Base-by-base conservation (phyloP, 2,329 filamentous ascomycete species). In the Hypoxylon sp. region DNA sequence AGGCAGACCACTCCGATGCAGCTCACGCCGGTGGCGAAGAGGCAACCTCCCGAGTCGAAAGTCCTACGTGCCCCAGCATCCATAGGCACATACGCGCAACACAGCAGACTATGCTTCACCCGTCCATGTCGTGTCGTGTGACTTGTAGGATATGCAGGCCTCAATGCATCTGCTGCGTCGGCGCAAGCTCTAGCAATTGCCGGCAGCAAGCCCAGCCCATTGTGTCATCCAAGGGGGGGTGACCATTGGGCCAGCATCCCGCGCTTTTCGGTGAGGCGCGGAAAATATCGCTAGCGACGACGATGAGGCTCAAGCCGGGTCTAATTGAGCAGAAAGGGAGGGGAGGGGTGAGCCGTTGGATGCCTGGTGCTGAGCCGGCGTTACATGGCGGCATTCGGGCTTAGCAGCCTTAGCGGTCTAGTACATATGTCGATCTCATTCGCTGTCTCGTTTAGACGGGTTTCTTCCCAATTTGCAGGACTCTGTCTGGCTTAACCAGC, bases 81-180 rank as follows among this genome's bases (percentile, higher is more conserved):
- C 7, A 40, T 18, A 20, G 16, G n/a, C 7, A 16, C 22, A 2
- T n/a, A n/a, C 7, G 11, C 30, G 30, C 30, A 32, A 3, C n/a
- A 32, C 30, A 9, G 30, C 30, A 26, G 24, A 33, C 30, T n/a
- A 33, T 11, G 12, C 30, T 33, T 14, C 26, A 44, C 11, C n/a
- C 16, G 22, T n/a, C n/a, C 32, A 14, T 14, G 6, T 22, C 28
- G 14, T n/a, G 50, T 54, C 44, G 48, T 52, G 50, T 60, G 55
- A 64, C 38, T 61, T 61, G 18, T 20, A 51, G 46, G 28, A 22
- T 56, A 56, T 64, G 61, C 51, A 60, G 22, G 44, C 56, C 42
- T 54, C 16, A 14, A 53, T 42, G 61, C 61, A 55, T 33, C 4
- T 20, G 11, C 30, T 30, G 14, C 40, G 28, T 48, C 16, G n/a